phyloP scores from a whole-genome alignment of 805 yeast species.

The Kazachstania martiniae region DNA sequence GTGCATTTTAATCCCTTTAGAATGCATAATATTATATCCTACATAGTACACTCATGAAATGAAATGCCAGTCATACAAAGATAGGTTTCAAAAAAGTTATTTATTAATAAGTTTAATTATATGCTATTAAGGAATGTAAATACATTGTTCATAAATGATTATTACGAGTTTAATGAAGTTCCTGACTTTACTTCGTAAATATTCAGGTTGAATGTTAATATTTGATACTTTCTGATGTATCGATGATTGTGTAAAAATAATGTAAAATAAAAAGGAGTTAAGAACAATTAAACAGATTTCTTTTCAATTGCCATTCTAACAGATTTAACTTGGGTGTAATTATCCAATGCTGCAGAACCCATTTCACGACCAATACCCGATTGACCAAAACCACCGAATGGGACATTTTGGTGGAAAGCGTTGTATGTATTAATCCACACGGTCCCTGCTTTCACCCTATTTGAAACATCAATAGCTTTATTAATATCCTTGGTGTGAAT shows the following conservation, averaged over 20 bases:
- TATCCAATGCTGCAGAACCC: conserved; percentile 78
- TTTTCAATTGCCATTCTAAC: conserved; percentile 32
- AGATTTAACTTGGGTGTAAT: conserved; percentile 79
- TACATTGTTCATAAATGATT: conserved; percentile 14
- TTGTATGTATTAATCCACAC: conserved; percentile 88
- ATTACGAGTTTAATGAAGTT: conserved; percentile 6
- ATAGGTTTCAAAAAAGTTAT: no score
- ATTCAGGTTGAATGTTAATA: conserved; percentile 5
- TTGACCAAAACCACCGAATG: conserved; percentile 88
- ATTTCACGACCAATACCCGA: conserved; percentile 92
- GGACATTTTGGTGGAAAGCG: conserved; percentile 77
- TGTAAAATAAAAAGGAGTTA: no score
- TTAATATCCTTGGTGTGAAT: conserved; percentile 67
- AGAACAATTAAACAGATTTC: conserved; percentile 2
- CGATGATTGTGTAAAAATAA: no score
- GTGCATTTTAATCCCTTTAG: no score
- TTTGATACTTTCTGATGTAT: conserved; percentile 1
- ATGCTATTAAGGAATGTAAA: conserved; percentile 10
- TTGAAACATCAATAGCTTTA: conserved; percentile 66
- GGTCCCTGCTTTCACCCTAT: conserved; percentile 74
- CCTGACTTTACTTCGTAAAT: conserved; percentile 13
- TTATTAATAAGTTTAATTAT: no score
- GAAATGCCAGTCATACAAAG: no score
- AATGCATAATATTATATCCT: no score
- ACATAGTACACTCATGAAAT: no score